Conservation (phyloP, 1,284 basidiomycete species). For the Abortiporus biennis region DNA sequence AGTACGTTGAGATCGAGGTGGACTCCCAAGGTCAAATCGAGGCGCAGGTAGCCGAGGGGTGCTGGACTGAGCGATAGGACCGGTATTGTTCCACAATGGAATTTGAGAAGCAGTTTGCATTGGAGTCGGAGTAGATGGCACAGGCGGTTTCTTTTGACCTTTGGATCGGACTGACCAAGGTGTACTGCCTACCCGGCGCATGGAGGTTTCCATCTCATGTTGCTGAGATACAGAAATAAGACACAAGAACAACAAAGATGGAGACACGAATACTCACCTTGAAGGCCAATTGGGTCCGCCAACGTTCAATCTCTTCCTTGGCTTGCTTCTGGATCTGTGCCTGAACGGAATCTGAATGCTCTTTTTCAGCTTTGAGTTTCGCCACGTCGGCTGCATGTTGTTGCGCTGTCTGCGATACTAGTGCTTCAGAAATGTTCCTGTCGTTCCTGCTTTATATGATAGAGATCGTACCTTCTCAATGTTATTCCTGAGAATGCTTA, state of each 20-base stretch:
- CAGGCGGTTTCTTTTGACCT: constrained; percentile 26
- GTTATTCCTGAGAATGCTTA: constrained; percentile 47
- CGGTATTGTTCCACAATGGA: constrained; percentile 27
- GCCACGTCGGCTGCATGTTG: constrained; percentile 52
- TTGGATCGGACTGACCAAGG: constrained; percentile 36
- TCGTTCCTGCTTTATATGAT: neutral
- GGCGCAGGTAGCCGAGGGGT: constrained; percentile 32
- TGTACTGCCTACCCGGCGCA: constrained; percentile 47
- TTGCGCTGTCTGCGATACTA: constrained; percentile 40
- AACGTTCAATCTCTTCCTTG: constrained; percentile 61
- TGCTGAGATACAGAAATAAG: constrained; percentile 36
- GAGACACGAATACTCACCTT: constrained; percentile 36
- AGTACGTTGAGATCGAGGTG: neutral
- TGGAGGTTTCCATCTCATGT: constrained; percentile 61
- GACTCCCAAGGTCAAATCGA: constrained; percentile 16
- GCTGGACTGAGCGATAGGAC: constrained; percentile 26
- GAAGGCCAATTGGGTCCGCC: constrained; percentile 65
- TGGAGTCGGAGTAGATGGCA: constrained; percentile 34
- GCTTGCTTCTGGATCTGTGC: constrained; percentile 48
- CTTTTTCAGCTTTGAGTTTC: constrained; percentile 53
- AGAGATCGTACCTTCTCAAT: constrained; percentile 46
- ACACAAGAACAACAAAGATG: constrained; percentile 2
- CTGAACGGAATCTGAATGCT: constrained; percentile 51
- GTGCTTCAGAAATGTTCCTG: neutral
- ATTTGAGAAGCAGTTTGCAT: constrained; percentile 34